Evolutionary conservation across 306 rosid species (phyloP).

Genomic region (Quillaja saponaria): DNA sequence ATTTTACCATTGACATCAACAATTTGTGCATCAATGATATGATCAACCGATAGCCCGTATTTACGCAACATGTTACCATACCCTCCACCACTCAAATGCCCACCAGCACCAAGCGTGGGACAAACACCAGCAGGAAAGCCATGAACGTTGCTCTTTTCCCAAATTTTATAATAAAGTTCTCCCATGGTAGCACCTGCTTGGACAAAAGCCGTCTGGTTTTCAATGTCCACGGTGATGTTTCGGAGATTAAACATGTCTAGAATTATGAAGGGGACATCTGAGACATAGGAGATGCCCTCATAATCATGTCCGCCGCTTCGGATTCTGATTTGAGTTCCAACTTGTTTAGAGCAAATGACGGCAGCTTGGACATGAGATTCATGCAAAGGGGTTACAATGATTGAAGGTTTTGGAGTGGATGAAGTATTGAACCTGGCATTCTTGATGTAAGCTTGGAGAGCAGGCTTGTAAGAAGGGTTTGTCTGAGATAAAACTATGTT

Average conservation of each 20-base stretch:
- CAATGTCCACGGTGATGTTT: constrained; percentile 43
- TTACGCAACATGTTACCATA: constrained; percentile 73
- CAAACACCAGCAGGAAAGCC: constrained; percentile 77
- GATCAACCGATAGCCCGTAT: constrained; percentile 62
- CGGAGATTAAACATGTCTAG: constrained; percentile 75
- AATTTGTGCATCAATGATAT: constrained; percentile 63
- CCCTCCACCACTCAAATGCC: constrained; percentile 83
- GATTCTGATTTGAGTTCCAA: constrained; percentile 53
- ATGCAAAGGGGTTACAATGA: constrained; percentile 54
- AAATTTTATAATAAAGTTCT: constrained; percentile 61
- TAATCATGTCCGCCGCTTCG: constrained; percentile 87
- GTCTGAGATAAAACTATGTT: constrained; percentile 35
- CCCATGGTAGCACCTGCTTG: constrained; percentile 75
- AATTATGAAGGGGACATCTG: constrained; percentile 53
- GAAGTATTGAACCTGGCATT: constrained; percentile 75
- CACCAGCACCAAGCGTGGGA: constrained; percentile 77
- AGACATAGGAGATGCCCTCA: constrained; percentile 70
- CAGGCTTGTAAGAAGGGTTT: constrained; percentile 52
- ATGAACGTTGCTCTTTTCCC: constrained; percentile 60
- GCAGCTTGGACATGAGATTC: constrained; percentile 60
- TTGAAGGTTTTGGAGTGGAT: constrained; percentile 59
- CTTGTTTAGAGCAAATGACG: constrained; percentile 51
- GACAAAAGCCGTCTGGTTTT: constrained; percentile 49
- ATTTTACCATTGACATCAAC: constrained; percentile 64
- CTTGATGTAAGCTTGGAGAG: constrained; percentile 66